phyloP scores from a whole-genome alignment of 306 rosid genomes.

The Delonix regia region DNA sequence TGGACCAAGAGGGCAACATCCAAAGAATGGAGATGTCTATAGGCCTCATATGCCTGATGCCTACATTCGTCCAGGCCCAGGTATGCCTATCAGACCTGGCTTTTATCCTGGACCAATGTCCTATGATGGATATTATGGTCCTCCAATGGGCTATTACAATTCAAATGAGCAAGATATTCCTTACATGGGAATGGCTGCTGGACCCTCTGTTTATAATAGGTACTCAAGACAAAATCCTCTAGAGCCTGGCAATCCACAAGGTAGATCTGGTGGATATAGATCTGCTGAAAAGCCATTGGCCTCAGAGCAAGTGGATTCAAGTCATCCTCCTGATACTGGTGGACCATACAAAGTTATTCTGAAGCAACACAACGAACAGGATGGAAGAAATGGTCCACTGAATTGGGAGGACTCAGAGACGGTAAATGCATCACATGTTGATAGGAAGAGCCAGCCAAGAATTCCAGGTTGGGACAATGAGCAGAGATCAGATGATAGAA shows the following conservation, averaged over 20 bases:
- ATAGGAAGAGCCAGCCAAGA: conserved; percentile 51
- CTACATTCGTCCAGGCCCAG: conserved; percentile 61
- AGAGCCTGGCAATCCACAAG: conserved; percentile 62
- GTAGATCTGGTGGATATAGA: conserved; percentile 62
- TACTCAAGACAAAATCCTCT: conserved; percentile 60
- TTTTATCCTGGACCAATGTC: conserved; percentile 78
- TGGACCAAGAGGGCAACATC: conserved; percentile 74
- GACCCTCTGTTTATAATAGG: conserved; percentile 67
- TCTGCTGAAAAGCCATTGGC: conserved; percentile 51
- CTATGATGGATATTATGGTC: conserved; percentile 75
- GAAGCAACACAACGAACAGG: conserved; percentile 69
- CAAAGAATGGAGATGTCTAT: conserved; percentile 77
- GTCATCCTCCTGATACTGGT: conserved; percentile 59
- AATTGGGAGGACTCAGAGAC: conserved; percentile 53
- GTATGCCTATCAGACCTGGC: conserved; percentile 84
- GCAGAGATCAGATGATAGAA: conserved; percentile 55
- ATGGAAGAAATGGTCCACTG: conserved; percentile 61
- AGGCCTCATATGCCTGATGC: conserved; percentile 86
- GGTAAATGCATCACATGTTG: conserved; percentile 37
- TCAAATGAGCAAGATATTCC: conserved; percentile 76
- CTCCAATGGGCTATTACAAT: conserved; percentile 73
- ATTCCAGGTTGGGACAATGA: conserved; percentile 57
- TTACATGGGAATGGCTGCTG: conserved; percentile 72
- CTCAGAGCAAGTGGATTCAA: conserved; percentile 60
- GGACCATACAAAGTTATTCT: conserved; percentile 87